Conservation (phyloP, 352 stramenopile species). For the Globisporangium heterothallicum region DNA sequence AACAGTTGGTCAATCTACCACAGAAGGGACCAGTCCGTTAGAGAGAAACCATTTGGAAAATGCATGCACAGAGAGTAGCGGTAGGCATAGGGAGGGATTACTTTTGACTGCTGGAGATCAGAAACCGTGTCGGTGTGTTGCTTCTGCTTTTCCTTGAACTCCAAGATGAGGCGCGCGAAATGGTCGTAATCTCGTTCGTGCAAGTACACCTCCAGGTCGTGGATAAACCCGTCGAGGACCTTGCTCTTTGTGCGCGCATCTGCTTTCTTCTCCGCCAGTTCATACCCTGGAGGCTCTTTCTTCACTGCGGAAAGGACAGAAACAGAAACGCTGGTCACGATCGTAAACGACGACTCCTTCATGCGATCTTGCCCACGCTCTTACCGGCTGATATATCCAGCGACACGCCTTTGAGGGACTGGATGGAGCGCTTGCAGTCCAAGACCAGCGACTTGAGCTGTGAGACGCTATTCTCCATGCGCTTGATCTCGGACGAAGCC, state of each 20-base stretch:
- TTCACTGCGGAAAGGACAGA: conserved; percentile 26
- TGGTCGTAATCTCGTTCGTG: conserved; percentile 61
- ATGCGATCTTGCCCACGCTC: neutral
- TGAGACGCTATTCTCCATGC: conserved; percentile 82
- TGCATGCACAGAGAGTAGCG: too few species aligned
- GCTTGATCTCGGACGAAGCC: conserved; percentile 68
- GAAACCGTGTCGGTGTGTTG: conserved; percentile 29
- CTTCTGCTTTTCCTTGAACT: conserved; percentile 34
- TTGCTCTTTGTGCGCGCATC: conserved; percentile 43
- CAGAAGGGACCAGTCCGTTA: neutral
- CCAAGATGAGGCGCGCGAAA: conserved; percentile 47
- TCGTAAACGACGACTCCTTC: neutral
- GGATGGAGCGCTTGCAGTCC: conserved; percentile 69
- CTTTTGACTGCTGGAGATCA: conserved; percentile 36
- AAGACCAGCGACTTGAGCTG: conserved; percentile 70
- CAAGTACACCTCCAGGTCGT: conserved; percentile 62
- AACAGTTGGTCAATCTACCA: conserved; percentile 45
- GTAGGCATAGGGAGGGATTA: too few species aligned
- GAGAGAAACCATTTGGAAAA: too few species aligned
- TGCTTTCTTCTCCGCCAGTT: conserved; percentile 41
- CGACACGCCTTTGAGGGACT: conserved; percentile 40
- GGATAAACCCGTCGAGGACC: conserved; percentile 50
- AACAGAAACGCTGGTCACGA: neutral
- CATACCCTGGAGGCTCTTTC: conserved; percentile 24
- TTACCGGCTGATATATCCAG: conserved; percentile 41